Percentiles rank a stretch among this genome's conserved stretches.
These are phyloP conservation scores for Dichomitus squalens DNA, from an alignment of 1,284 basidiomycete species.

Conservation along the genomic window DNA sequence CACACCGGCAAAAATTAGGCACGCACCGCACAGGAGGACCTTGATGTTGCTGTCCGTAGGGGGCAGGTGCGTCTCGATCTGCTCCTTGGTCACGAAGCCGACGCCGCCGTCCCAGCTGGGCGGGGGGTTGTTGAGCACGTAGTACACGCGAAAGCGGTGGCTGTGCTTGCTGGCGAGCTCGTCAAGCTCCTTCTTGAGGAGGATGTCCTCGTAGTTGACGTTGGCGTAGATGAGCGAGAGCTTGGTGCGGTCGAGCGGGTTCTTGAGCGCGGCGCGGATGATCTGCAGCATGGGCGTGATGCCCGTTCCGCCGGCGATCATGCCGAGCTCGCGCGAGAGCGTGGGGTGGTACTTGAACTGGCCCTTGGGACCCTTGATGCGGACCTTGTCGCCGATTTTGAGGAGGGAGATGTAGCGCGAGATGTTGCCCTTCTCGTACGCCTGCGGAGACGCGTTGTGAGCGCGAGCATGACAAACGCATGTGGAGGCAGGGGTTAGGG, in stretches of 20 bases:
- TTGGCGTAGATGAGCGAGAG: constrained; percentile 95
- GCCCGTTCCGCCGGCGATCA: constrained; percentile 96
- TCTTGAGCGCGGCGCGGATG: constrained; percentile 87
- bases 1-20: neutral
- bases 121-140: constrained; percentile 94
- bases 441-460: constrained; percentile 45
- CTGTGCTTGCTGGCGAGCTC: constrained; percentile 70
- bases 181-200: constrained; percentile 88
- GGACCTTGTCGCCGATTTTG: constrained; percentile 84
- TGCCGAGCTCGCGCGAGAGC: constrained; percentile 79
- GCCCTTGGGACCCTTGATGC: constrained; percentile 95
- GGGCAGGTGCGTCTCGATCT: constrained; percentile 80
- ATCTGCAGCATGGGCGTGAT: constrained; percentile 99
- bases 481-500: neutral
- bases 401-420: constrained; percentile 82
- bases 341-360: constrained; percentile 82
- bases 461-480: constrained; percentile 7
- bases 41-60: constrained; percentile 69
- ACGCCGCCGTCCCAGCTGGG: constrained; percentile 84
- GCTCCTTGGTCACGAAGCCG: constrained; percentile 94
- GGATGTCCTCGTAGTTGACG: constrained; percentile 86
- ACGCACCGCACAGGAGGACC: constrained; percentile 82
- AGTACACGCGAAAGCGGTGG: constrained; percentile 80
- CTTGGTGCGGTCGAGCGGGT: constrained; percentile 82
- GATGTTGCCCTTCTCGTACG: constrained; percentile 97